phyloP scores from a whole-genome alignment of 2,329 filamentous ascomycete genomes.

The Fusarium metavorans region DNA sequence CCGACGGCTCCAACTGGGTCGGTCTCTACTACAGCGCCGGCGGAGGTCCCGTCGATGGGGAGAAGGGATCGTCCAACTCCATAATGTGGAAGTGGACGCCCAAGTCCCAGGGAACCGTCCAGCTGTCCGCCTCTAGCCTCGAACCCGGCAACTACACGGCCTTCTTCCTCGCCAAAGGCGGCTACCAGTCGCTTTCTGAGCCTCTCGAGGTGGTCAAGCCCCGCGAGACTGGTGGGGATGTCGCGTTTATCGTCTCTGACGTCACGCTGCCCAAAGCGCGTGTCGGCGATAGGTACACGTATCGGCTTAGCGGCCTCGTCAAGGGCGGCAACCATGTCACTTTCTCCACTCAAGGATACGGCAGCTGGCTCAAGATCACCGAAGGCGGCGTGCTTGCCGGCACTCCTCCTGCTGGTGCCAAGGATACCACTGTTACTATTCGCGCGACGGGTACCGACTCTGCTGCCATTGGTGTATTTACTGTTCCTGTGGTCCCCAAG shows the following conservation, averaged over 20 bases:
- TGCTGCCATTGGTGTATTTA: constrained; percentile 44
- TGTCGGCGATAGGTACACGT: constrained; percentile 48
- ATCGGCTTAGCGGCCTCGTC: constrained; percentile 50
- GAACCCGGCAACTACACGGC: constrained; percentile 50
- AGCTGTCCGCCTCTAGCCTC: constrained; percentile 40
- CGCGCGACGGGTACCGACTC: constrained; percentile 44
- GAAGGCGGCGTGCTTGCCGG: constrained; percentile 52
- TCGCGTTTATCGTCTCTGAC: constrained; percentile 47
- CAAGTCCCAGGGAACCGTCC: constrained; percentile 41
- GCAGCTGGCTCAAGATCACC: constrained; percentile 50
- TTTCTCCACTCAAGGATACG: constrained; percentile 44
- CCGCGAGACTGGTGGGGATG: constrained; percentile 25
- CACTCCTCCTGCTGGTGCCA: constrained; percentile 42
- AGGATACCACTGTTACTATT: constrained; percentile 42
- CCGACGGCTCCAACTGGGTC: constrained; percentile 53
- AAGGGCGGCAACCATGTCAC: constrained; percentile 39
- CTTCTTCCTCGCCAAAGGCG: constrained; percentile 52
- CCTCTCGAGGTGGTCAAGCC: constrained; percentile 48
- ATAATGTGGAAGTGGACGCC: constrained; percentile 52
- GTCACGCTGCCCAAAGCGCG: constrained; percentile 53
- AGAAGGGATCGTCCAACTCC: constrained; percentile 43
- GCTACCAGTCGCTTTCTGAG: constrained; percentile 52
- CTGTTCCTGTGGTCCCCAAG: constrained; percentile 47
- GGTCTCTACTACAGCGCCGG: constrained; percentile 50
- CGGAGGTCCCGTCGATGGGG: constrained; percentile 51